These are phyloP conservation scores for Mycena haematopus DNA, from an alignment of 768 basidiomycete species.

Conservation along the genomic window DNA sequence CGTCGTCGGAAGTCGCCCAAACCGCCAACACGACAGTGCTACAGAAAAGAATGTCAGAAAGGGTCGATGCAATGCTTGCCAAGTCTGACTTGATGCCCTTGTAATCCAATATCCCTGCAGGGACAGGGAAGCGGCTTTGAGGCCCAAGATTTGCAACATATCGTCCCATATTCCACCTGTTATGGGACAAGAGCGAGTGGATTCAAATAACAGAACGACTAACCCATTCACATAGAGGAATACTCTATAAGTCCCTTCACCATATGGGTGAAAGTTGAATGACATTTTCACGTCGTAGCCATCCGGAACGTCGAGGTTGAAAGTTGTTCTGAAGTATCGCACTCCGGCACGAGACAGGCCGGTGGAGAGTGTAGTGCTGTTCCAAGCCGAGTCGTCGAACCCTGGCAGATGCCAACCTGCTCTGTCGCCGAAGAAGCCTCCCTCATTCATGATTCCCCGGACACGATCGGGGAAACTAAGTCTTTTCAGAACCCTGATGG, in stretches of 20 bases:
- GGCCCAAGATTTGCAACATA: constrained; percentile 58
- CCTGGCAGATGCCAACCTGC: constrained; percentile 59
- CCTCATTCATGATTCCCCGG: constrained; percentile 57
- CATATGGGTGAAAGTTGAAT: constrained; percentile 55
- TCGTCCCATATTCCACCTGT: constrained; percentile 74
- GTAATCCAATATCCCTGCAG: constrained; percentile 62
- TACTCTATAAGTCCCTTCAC: constrained; percentile 54
- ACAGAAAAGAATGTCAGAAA: constrained; percentile 5
- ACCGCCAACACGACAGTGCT: constrained; percentile 30
- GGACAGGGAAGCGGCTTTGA: constrained; percentile 65
- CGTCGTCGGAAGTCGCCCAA: constrained; percentile 20
- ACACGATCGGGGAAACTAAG: constrained; percentile 50
- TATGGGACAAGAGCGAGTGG: constrained; percentile 51
- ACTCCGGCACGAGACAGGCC: constrained; percentile 50
- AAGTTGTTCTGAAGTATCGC: constrained; percentile 55
- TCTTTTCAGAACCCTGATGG: neutral
- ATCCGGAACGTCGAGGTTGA: constrained; percentile 52
- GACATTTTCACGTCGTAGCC: constrained; percentile 57
- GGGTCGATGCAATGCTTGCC: neutral
- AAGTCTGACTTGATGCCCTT: constrained; percentile 53
- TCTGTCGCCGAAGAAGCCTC: constrained; percentile 49
- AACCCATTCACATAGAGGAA: constrained; percentile 54
- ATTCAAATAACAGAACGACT: constrained; percentile 44
- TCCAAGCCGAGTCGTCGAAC: constrained; percentile 58
- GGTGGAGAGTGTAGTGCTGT: constrained; percentile 48